Evolutionary conservation across 352 stramenopile genomes (phyloP), one percentile per base, ranked within the genome.

Genomic region (Pythium coloratum): DNA sequence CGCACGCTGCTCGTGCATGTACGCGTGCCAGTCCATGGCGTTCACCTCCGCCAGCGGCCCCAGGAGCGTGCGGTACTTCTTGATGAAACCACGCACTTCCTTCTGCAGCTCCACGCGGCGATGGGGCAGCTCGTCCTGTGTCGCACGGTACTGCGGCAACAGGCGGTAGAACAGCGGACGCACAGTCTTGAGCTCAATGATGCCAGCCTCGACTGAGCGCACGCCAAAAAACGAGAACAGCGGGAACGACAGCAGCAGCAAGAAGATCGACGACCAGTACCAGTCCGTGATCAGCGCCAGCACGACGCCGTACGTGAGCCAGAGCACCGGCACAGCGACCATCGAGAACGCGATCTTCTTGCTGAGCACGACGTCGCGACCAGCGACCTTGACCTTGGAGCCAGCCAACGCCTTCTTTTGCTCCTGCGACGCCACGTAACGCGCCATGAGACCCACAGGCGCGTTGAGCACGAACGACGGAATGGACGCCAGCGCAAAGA

Each of bases 341-440:
- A 97, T 95, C 38, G 88, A 97, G 51, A 97, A 94, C 59, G 94
- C 79, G 62, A 98, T 97, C 76, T 98, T 98, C 76, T 97, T 97
- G 72, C 86, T 96, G 24, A 97, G 62, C 50, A 98, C 59, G 5
- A 98, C 93, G 59, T 98, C 94, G 18, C 86, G 83, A 33, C 81
- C 94, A 24, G 84, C 77, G 42, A 98, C 86, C 67, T 98, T 98
- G 57, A 98, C 94, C 59, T 91, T 96, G 55, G 90, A 97, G 9
- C 88, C 85, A 24, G 86, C 85, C 0, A 96, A 75, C 26, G 88
- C 86, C 59, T 93, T 93, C 72, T 91, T 91, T 64, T 94, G 86
- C 42, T 92, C 88, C 8, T 77, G 78, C 51, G 77, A 78, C 6
- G 86, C 82, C 12, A 94, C 81, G 67, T 82, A 91, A 7, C 91